A percentile compares a stretch with the other conserved stretches of the same genome.
These are phyloP conservation scores for Aureobasidium sp. DNA, from an alignment of 2,329 filamentous ascomycete genomes.

Conservation along the genomic window DNA sequence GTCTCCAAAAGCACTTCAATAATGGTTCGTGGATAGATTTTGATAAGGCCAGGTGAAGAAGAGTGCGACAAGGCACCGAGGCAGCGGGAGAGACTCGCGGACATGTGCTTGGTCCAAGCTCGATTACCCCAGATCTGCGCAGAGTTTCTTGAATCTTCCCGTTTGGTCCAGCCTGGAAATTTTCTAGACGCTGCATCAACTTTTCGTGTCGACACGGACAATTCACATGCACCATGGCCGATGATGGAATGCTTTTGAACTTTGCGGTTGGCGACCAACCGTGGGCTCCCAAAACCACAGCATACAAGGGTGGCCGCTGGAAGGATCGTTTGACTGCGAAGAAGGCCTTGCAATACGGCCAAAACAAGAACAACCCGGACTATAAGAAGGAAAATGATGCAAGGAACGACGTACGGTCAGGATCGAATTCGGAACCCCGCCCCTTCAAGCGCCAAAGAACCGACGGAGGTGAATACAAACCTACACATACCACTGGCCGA, in stretches of 20 bases:
- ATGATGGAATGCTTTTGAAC: slow-evolving; percentile 92
- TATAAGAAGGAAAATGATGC: slow-evolving; percentile 2
- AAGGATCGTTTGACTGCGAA: slow-evolving; percentile 78
- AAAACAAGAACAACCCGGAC: slow-evolving; percentile 31
- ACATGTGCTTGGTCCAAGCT: slow-evolving; percentile 4
- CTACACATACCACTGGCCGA: slow-evolving; percentile 4
- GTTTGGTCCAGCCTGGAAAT: background rate
- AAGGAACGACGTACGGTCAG: background rate
- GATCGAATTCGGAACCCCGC: slow-evolving; percentile 3
- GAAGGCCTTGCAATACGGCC: slow-evolving; percentile 53
- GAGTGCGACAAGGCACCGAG: background rate
- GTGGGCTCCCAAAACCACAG: slow-evolving; percentile 53
- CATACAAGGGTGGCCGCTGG: slow-evolving; percentile 88
- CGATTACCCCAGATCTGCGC: background rate
- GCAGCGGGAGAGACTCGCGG: background rate
- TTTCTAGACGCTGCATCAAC: background rate
- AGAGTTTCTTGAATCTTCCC: background rate
- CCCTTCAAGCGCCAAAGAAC: slow-evolving; percentile 20
- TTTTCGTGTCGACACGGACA: background rate
- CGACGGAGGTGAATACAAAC: slow-evolving; percentile 13
- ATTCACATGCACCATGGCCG: slow-evolving; percentile 56
- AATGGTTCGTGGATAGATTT: background rate
- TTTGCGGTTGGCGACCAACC: slow-evolving; percentile 67
- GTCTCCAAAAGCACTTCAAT: background rate
- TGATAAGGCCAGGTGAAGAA: background rate